Percentiles rank a stretch among this genome's conserved stretches.
Conservation (phyloP, 225 moss, liverwort and hornwort species). For the Climacium dendroides region DNA sequence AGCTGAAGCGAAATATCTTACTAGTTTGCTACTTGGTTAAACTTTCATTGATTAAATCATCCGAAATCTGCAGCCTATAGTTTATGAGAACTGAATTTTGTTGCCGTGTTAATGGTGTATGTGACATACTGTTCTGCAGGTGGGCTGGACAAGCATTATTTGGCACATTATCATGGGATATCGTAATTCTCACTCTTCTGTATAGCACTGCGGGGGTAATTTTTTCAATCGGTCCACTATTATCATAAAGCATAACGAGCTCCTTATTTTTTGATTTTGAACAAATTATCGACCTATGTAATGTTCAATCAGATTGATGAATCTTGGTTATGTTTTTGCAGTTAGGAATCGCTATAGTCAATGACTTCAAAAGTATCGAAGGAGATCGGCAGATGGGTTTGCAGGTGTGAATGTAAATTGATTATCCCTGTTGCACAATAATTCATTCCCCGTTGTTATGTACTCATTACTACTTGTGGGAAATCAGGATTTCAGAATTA, state of each 20-base stretch:
- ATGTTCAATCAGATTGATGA: not conserved
- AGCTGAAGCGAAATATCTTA: not conserved
- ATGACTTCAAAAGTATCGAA: slow-evolving; percentile 96
- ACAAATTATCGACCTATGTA: not conserved
- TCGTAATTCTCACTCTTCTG: slow-evolving; percentile 77
- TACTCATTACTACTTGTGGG: not conserved
- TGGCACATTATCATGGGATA: slow-evolving; percentile 82
- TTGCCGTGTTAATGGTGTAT: not conserved
- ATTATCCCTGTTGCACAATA: not conserved
- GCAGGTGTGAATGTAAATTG: slow-evolving; percentile 38
- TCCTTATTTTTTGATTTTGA: not conserved
- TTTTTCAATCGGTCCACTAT: not conserved
- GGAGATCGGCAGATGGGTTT: slow-evolving; percentile 91
- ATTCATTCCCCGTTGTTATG: not conserved
- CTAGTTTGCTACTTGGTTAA: not conserved
- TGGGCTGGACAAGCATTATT: slow-evolving; percentile 95
- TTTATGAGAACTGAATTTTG: not conserved
- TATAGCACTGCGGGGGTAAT: slow-evolving; percentile 95
- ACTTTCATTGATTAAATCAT: not conserved
- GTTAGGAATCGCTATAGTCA: slow-evolving; percentile 94
- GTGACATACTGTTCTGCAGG: slow-evolving; percentile 28
- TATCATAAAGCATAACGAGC: not conserved
- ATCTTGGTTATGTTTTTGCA: slow-evolving; percentile 11
- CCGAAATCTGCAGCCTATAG: not conserved
- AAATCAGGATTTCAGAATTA: not conserved